phyloP scores from a whole-genome alignment of 2,329 filamentous ascomycete species.

The Didymella sp. region DNA sequence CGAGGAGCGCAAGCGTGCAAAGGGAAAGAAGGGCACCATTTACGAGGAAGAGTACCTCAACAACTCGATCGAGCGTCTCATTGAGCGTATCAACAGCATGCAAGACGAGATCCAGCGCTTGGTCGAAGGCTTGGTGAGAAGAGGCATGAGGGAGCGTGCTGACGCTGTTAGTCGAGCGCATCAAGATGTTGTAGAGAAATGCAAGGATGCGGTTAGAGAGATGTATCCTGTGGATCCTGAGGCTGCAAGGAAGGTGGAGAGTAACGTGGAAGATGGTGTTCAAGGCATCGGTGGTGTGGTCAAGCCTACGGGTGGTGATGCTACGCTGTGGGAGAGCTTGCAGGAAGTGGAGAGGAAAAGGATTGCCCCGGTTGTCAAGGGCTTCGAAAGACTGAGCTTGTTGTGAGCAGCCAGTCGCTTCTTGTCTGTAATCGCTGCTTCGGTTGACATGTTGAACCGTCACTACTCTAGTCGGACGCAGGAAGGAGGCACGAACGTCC shows the following conservation, averaged over 20 bases:
- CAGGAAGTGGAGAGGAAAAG: slow-evolving; percentile 48
- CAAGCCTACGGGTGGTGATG: slow-evolving; percentile 53
- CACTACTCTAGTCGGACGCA: neutral
- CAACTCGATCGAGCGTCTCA: slow-evolving; percentile 80
- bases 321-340: slow-evolving; percentile 56
- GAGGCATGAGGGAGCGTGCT: slow-evolving; percentile 88
- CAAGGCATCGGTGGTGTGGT: slow-evolving; percentile 30
- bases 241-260: neutral
- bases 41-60: slow-evolving; percentile 98
- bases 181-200: slow-evolving; percentile 75
- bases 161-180: slow-evolving; percentile 76
- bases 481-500: neutral
- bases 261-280: slow-evolving; percentile 34
- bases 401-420: slow-evolving; percentile 7
- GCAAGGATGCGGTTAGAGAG: slow-evolving; percentile 70
- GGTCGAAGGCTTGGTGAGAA: slow-evolving; percentile 76
- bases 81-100: slow-evolving; percentile 79
- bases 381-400: slow-evolving; percentile 55
- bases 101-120: slow-evolving; percentile 76
- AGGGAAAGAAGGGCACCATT: slow-evolving; percentile 94
- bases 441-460: neutral
- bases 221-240: slow-evolving; percentile 31
- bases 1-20: slow-evolving; percentile 93
- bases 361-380: slow-evolving; percentile 62
- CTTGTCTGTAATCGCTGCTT: neutral